phyloP scores from a whole-genome alignment of 441 rosid species.

The Euphorbia celastroides region DNA sequence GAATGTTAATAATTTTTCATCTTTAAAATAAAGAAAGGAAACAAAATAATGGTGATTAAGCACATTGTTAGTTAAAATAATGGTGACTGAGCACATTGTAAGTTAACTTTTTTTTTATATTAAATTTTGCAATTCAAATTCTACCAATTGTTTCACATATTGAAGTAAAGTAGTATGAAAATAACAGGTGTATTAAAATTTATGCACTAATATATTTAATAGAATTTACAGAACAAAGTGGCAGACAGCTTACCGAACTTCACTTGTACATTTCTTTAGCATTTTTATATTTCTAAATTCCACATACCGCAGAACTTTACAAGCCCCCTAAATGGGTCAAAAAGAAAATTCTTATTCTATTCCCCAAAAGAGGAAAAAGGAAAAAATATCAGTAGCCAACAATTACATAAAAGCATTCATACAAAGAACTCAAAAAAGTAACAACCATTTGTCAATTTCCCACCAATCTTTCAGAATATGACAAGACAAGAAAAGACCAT shows the following conservation, averaged over 20 bases:
- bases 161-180: not conserved
- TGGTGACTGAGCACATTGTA: too few relatives aligned
- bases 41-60: too few relatives aligned
- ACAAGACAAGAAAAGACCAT: not conserved
- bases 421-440: not conserved
- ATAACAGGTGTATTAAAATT: not conserved
- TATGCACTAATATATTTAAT: not conserved
- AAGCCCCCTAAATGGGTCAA: not conserved
- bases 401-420: not conserved
- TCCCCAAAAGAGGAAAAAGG: not conserved
- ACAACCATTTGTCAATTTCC: not conserved
- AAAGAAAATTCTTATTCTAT: not conserved
- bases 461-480: too few relatives aligned
- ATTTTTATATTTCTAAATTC: not conserved
- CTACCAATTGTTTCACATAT: too few relatives aligned
- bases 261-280: not conserved
- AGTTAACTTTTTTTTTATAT: too few relatives aligned
- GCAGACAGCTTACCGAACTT: slow-evolving; percentile 12
- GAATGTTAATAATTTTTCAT: too few relatives aligned
- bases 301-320: too few relatives aligned
- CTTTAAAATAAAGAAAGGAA: too few relatives aligned
- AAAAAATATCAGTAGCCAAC: not conserved
- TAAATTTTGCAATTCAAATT: too few relatives aligned
- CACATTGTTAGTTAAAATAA: too few relatives aligned
- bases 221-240: not conserved